Conservation (phyloP, 345 rosid genomes). For the Carallia brachiata region DNA sequence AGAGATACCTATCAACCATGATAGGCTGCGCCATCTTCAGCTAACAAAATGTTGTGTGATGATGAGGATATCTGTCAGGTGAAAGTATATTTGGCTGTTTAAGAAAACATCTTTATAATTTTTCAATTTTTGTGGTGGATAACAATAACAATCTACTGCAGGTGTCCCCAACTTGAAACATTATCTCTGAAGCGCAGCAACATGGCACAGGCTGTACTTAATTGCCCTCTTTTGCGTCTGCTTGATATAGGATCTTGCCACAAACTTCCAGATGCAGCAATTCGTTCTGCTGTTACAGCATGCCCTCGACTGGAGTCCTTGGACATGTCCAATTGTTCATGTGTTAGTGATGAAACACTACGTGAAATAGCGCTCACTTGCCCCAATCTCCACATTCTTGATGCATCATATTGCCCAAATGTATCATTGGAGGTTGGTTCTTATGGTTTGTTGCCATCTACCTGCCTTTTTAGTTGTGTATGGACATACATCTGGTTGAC, state of each 20-base stretch:
- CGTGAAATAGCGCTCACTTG: constrained; percentile 77
- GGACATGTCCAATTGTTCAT: constrained; percentile 94
- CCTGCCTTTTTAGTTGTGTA: constrained; percentile 5
- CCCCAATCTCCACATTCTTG: constrained; percentile 64
- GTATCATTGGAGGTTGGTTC: constrained; percentile 84
- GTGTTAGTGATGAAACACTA: constrained; percentile 88
- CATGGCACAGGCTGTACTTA: constrained; percentile 85
- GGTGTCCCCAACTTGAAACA: constrained; percentile 77
- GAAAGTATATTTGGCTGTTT: constrained; percentile 15
- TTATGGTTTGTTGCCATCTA: constrained; percentile 6
- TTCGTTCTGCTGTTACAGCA: constrained; percentile 77
- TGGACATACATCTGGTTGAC: constrained; percentile 26
- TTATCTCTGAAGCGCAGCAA: constrained; percentile 87
- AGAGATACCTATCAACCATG: constrained; percentile 84
- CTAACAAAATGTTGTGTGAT: constrained; percentile 79
- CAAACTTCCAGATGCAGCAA: constrained; percentile 94
- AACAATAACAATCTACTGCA: constrained; percentile 32
- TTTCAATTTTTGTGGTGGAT: constrained; percentile 18
- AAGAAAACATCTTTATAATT: constrained; percentile 5
- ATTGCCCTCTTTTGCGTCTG: constrained; percentile 68
- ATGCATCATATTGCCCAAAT: constrained; percentile 94
- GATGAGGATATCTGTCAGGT: constrained; percentile 84
- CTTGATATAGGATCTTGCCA: constrained; percentile 92
- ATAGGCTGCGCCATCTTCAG: constrained; percentile 64
- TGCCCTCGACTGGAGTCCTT: constrained; percentile 80